A percentile compares a stretch with the other conserved stretches of the same genome.
These are phyloP conservation scores for Leccinum subgranulosum DNA, from an alignment of 768 basidiomycete species.

Conservation along the genomic window DNA sequence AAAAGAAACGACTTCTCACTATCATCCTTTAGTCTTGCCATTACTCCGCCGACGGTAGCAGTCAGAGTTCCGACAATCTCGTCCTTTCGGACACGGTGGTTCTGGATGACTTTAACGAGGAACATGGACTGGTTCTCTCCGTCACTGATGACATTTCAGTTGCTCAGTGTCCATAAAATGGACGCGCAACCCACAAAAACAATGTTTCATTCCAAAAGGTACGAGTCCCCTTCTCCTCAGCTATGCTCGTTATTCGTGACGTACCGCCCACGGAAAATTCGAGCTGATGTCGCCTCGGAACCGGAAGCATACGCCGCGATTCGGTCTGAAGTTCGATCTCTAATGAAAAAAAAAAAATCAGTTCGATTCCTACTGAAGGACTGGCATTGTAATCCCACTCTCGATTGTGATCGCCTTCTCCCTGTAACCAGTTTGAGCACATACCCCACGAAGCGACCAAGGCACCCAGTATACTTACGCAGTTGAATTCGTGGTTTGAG, in stretches of 20 bases:
- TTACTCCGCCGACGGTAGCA: background rate
- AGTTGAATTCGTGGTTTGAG: background rate
- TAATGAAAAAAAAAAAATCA: background rate
- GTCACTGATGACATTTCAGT: background rate
- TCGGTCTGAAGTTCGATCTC: constrained; percentile 5
- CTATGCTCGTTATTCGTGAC: background rate
- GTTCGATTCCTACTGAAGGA: background rate
- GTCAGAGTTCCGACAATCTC: background rate
- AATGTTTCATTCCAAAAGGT: background rate
- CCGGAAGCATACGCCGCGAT: background rate
- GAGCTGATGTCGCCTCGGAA: background rate
- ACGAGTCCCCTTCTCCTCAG: background rate
- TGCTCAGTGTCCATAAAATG: background rate
- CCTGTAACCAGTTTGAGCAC: background rate
- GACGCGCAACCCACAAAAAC: background rate
- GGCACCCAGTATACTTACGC: background rate
- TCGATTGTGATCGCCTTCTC: constrained; percentile 1
- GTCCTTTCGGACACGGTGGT: background rate
- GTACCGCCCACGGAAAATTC: background rate
- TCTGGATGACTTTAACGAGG: background rate
- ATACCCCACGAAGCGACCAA: background rate
- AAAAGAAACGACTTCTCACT: background rate
- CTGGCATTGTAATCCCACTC: background rate
- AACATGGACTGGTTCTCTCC: background rate
- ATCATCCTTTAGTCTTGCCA: background rate